Conservation (phyloP, 1,284 basidiomycete species). For the Apiotrichum mycotoxinovorans region DNA sequence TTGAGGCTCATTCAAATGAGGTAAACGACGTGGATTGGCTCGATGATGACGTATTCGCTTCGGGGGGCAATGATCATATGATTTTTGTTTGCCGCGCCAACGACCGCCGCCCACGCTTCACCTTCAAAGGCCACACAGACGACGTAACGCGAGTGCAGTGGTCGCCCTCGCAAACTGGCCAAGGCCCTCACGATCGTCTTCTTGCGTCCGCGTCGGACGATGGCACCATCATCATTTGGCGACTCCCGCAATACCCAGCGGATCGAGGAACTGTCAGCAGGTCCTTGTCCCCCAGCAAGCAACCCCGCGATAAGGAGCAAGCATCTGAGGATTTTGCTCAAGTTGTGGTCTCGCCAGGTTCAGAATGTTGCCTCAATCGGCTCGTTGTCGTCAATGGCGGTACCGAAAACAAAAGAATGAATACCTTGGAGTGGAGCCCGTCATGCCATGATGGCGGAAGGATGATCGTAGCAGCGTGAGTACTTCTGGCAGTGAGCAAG, state of each 20-base stretch:
- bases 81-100: slow-evolving; percentile 40
- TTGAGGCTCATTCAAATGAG: slow-evolving; percentile 41
- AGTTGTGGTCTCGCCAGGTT: slow-evolving; percentile 21
- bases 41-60: slow-evolving; percentile 45
- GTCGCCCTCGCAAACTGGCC: slow-evolving; percentile 26
- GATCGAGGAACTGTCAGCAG: slow-evolving; percentile 22
- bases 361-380: slow-evolving; percentile 32
- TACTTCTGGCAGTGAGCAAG: not conserved
- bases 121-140: slow-evolving; percentile 43
- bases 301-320: slow-evolving; percentile 14
- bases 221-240: slow-evolving; percentile 42
- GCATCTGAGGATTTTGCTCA: slow-evolving; percentile 27
- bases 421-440: slow-evolving; percentile 40
- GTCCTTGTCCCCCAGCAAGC: slow-evolving; percentile 22
- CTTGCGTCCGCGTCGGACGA: slow-evolving; percentile 44
- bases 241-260: slow-evolving; percentile 34
- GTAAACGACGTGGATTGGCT: slow-evolving; percentile 49
- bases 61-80: slow-evolving; percentile 41
- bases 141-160: slow-evolving; percentile 42
- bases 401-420: slow-evolving; percentile 44
- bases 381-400: slow-evolving; percentile 33
- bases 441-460: slow-evolving; percentile 23
- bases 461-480: slow-evolving; percentile 46
- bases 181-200: slow-evolving; percentile 17
- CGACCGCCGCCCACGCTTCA: slow-evolving; percentile 36